Evolutionary conservation across 106 monocot species (phyloP), one percentile per base, ranked within the genome.

Genomic region (Iris macrosiphon): DNA sequence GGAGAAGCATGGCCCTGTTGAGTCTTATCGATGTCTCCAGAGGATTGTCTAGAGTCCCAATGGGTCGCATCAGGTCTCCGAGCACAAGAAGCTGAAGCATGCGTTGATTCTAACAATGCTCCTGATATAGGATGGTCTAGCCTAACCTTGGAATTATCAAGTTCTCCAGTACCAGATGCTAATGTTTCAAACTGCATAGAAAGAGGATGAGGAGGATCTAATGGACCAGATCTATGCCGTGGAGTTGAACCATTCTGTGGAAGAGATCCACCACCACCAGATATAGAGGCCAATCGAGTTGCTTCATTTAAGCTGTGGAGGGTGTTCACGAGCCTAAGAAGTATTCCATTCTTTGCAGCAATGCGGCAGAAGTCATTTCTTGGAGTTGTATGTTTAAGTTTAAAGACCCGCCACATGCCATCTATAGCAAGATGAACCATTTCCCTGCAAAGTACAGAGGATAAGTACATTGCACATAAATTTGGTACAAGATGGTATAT

Each of bases 371-470:
- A 93, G 55, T 87, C 87, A 66, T 93, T 87, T 49, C 83, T 70
- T 31, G 60, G 76, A 48, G 70, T 79, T 31, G 82, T 76, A 16
- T 83, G 83, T 59, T 87, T 79, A 20, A 93, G 72, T 51, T 87
- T 87, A 78, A 93, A 87, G 26, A 93, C 87, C 62, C 87, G 92
- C 87, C 92, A 93, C 72, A 93, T 93, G 55, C 87, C 87, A 83
- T 93, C 92, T 25, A 93, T 83, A 2, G 92, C 87, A 39, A 93
- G 71, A 74, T 93, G 92, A 60, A 93, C 92, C 92, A 93, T 83
- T 65, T 87, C 87, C 75, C 92, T 93, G 68, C 23, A 52, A 20
- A 74, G 24, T 30, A 54, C 17, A 41, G 2, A 32, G 16, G 26
- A 32, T 76, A 23, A 68, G 35, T 49, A 29, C 30, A 57, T 33